Conservation (phyloP, 1,284 basidiomycete genomes). For the Ganoderma sp. region DNA sequence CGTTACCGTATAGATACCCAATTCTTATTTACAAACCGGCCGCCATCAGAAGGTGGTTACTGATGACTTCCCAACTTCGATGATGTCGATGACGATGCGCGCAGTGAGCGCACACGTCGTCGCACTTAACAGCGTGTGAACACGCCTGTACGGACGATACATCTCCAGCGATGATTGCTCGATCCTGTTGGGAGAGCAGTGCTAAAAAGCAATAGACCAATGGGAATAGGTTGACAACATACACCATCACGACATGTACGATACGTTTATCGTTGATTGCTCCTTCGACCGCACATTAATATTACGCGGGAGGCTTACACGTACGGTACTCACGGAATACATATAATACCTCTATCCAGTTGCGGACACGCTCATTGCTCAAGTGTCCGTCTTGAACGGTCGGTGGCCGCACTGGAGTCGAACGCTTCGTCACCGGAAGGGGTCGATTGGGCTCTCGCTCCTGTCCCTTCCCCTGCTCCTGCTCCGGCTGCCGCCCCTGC, state of each 20-base stretch:
- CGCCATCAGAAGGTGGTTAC: conserved; percentile 19
- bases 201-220: background rate
- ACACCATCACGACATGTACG: background rate
- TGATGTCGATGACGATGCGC: conserved; percentile 15
- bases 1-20: conserved; percentile 6
- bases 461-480: conserved; percentile 20
- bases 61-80: conserved; percentile 18
- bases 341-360: background rate
- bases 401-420: background rate
- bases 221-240: background rate
- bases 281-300: background rate
- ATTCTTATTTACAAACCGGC: background rate
- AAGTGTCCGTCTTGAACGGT: background rate
- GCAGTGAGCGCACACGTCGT: background rate
- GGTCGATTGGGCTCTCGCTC: conserved; percentile 15
- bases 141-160: background rate
- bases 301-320: background rate
- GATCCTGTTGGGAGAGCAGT: background rate
- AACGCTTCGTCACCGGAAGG: conserved; percentile 8
- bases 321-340: background rate
- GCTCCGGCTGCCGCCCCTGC: conserved; percentile 7
- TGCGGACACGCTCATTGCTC: background rate
- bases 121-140: background rate
- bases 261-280: background rate
- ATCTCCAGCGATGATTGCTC: background rate